These are phyloP conservation scores for Scenedesmus sp. DNA, from an alignment of 163 green algal species.

Conservation along the genomic window DNA sequence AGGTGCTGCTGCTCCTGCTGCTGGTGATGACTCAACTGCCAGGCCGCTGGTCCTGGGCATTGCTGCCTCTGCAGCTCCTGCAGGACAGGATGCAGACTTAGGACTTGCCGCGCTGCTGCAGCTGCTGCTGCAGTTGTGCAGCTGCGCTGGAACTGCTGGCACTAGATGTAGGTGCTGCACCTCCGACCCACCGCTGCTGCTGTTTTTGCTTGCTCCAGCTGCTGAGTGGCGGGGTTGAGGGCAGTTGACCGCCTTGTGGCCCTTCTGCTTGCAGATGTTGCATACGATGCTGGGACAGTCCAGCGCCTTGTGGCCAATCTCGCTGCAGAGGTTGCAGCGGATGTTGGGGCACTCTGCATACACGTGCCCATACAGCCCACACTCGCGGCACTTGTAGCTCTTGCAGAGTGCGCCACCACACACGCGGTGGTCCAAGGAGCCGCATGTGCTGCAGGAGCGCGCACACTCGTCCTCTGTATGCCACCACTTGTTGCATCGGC, in stretches of 20 bases:
- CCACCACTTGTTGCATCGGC: slow-evolving; percentile 46
- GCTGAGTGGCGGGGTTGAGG: neutral
- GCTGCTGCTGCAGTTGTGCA: slow-evolving; percentile 33
- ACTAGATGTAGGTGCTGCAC: neutral
- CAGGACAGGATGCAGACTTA: neutral
- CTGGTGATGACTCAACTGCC: neutral
- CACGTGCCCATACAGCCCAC: slow-evolving; percentile 50
- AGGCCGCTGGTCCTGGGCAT: neutral
- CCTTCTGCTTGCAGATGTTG: slow-evolving; percentile 47
- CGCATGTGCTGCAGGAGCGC: slow-evolving; percentile 11
- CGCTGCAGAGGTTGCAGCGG: slow-evolving; percentile 46
- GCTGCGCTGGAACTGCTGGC: neutral
- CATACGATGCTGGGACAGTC: slow-evolving; percentile 50
- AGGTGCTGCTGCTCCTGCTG: slow-evolving; percentile 13
- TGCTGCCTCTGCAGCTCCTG: neutral
- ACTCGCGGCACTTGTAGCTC: slow-evolving; percentile 54
- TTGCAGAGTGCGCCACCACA: slow-evolving; percentile 28
- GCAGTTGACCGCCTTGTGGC: slow-evolving; percentile 46
- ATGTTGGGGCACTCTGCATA: slow-evolving; percentile 54
- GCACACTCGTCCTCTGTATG: slow-evolving; percentile 36
- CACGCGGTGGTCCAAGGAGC: slow-evolving; percentile 30
- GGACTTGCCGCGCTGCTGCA: slow-evolving; percentile 42
- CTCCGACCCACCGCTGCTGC: neutral
- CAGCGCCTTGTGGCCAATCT: slow-evolving; percentile 49
- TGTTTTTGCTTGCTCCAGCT: slow-evolving; percentile 30